Base-by-base conservation (phyloP, 306 rosid species). In the Senna tora region DNA sequence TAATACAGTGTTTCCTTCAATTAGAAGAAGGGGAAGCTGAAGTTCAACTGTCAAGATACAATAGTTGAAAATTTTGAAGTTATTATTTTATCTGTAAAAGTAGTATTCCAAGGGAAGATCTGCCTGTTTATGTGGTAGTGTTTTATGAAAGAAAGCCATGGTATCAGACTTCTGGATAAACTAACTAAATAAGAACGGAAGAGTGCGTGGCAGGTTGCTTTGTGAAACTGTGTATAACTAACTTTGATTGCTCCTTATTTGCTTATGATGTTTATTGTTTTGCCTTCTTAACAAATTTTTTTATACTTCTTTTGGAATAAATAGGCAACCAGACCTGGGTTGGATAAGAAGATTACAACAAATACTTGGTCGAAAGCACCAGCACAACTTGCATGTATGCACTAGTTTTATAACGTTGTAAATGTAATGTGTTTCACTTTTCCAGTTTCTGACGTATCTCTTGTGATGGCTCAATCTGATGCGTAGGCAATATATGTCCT, bases 311-410 rank as follows among this genome's bases (percentile, higher is more conserved):
- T 52, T 80, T 63, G 50, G 72, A 74, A 30, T 71, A 68, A 73
- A 63, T 71, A 92, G 97, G 75, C 93, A 88, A 68, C 97, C 97
- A 45, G 96, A 92, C 86, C 55, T 92, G 65, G 97, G 97, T 67
- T 92, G 90, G 90, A 92, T 92, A 82, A 89, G 82, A 80, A 89
- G 92, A 84, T 32, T 92, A 86, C 93, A 92, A 42, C 96, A 89
- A 71, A 83, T 87, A 75, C 93, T 92, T 22, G 97, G 96, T 76
- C 87, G 89, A 75, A 89, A 89, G 74, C 93, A 86, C 89, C 97
- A 87, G 70, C 87, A 77, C 63, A 89, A 92, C 75, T 83, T 92
- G 33, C 97, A 89, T 53, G 97, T 92, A 81, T 33, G 79, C 22
- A 73, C 67, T 65, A 5, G n/a, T n/a, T 72, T 62, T 49, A 68